A percentile compares a stretch with the other conserved stretches of the same genome.
Evolutionary conservation across 768 basidiomycete species (phyloP).

Genomic region (Mrakia blollopis): DNA sequence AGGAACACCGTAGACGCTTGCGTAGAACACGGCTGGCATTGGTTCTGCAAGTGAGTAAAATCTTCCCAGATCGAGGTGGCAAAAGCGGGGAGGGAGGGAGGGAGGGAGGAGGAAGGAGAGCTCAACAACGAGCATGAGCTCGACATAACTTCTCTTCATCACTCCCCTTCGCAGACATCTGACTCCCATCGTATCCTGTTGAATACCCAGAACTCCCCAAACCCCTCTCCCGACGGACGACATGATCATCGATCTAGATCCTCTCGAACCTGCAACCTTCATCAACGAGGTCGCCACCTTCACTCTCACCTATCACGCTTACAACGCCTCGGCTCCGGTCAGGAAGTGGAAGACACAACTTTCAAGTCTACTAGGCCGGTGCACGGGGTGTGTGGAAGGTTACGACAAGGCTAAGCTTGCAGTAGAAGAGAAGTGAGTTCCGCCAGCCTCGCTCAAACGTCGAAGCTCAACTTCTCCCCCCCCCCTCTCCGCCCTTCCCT

Average conservation of each 20-base stretch:
- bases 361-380: conserved; percentile 56
- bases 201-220: not conserved
- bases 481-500: not conserved
- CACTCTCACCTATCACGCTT: conserved; percentile 75
- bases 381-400: conserved; percentile 64
- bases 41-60: conserved; percentile 26
- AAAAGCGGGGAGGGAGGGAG: not conserved
- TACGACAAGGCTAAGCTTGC: conserved; percentile 61
- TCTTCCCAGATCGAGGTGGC: not conserved
- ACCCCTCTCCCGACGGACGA: not conserved
- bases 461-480: too few relatives aligned
- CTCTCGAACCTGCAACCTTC: not conserved
- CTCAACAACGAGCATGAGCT: not conserved
- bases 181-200: not conserved
- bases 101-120: not conserved
- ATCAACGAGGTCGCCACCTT: conserved; percentile 63
- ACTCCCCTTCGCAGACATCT: not conserved
- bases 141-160: too few relatives aligned
- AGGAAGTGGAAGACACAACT: conserved; percentile 59
- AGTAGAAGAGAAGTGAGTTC: conserved; percentile 67
- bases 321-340: conserved; percentile 55
- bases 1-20: conserved; percentile 1
- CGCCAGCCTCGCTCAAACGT: not conserved
- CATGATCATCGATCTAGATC: not conserved
- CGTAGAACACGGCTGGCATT: conserved; percentile 11